Base-by-base conservation (phyloP, 129 eudicot genomes). In the Artemisia annua region DNA sequence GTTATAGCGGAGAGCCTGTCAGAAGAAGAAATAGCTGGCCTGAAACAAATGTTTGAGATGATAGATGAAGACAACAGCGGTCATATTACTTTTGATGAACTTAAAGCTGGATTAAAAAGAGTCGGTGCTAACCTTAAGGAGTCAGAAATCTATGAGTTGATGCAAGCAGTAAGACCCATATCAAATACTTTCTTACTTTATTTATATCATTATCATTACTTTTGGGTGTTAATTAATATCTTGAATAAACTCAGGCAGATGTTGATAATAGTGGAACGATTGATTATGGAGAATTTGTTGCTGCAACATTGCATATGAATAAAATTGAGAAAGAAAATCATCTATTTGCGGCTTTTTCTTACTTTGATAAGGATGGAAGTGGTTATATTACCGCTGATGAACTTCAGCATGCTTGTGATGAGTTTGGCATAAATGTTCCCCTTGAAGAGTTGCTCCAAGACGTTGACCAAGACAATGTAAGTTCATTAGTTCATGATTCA, bases 11-110 rank as follows among this genome's bases (percentile, higher is more conserved):
- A 85, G 70, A 77, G 74, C 55, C 66, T 88, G 35, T 88, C 94
- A 60, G 86, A 83, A 85, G 94, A 88, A 80, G 90, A 85, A 78
- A 88, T 85, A 74, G 90, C 85, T 75, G 90, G 94, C 24, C 77
- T 88, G 44, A 88, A 85, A 72, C 86, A 88, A 69, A 77, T 88
- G 90, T 87, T 87, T 74, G 76, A 85, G 75, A 85, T 87, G 94
- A 87, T 87, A 67, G 94, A 87, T 76, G 48, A 83, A 0, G 94
- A 85, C 69, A 85, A 83, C 69, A 87, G 85, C 22, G 94, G 94
- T 69, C 83, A 80, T 54, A 88, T 88, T 65, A 87, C 87, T 58
- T 84, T 87, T 59, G 89, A 87, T 54, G 93, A 87, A 72, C 86
- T 87, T 48, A 85, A 88, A 74, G 84, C 66, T 59, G 90, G 88